Conservation (phyloP, 1,139 yeast genomes). For the Arxiozyma telluris region DNA sequence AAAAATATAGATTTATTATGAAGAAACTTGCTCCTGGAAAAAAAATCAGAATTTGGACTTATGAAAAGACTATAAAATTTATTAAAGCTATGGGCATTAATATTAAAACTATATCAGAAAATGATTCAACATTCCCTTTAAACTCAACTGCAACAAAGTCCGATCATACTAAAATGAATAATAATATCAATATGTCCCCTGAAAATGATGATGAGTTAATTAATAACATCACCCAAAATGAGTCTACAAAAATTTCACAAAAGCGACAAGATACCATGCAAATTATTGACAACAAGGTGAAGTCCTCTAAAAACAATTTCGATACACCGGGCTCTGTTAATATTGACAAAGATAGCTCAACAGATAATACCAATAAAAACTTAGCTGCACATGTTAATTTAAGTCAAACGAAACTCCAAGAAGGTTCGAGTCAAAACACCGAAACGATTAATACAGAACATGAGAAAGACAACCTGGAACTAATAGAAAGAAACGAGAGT, state of each 20-base stretch:
- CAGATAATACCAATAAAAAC: background rate
- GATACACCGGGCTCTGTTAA: background rate
- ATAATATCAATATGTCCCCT: too few species aligned
- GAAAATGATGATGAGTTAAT: background rate
- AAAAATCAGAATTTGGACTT: constrained; percentile 16
- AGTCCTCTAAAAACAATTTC: background rate
- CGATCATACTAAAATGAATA: too few species aligned
- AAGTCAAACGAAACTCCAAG: background rate
- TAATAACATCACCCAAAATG: background rate
- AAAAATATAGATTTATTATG: background rate
- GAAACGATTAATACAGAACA: background rate
- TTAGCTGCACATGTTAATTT: background rate
- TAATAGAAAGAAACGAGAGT: background rate
- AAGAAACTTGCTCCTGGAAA: background rate
- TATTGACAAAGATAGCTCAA: background rate
- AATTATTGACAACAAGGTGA: too few species aligned
- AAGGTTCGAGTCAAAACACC: too few species aligned
- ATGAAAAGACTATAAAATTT: constrained; percentile 7
- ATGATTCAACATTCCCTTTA: background rate
- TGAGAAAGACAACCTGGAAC: background rate
- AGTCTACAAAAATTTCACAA: background rate
- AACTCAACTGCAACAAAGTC: background rate
- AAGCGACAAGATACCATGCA: background rate
- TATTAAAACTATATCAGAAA: background rate
- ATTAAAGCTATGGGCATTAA: background rate